These are phyloP conservation scores for Tetraselmis striata DNA, from an alignment of 139 green algal genomes.

Conservation along the genomic window DNA sequence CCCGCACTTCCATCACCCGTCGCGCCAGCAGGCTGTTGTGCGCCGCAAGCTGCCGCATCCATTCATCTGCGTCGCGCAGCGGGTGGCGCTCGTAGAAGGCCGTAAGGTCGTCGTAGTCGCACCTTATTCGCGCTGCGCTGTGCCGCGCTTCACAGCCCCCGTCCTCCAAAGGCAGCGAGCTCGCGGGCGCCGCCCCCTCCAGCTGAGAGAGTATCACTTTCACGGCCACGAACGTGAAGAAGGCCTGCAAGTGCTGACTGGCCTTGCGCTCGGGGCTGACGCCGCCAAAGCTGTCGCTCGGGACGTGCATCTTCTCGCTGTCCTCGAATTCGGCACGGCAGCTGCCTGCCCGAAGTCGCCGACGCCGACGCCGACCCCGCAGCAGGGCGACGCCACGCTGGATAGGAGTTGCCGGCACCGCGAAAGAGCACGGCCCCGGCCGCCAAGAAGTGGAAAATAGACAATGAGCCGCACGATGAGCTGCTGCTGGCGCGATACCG, in stretches of 20 bases:
- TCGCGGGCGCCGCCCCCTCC: constrained; percentile 5
- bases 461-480: too few relatives aligned
- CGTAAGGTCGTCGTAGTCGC: background rate
- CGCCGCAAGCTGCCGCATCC: background rate
- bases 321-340: constrained; percentile 2
- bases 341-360: too few relatives aligned
- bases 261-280: constrained; percentile 1
- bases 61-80: constrained; percentile 6
- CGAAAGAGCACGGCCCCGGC: too few relatives aligned
- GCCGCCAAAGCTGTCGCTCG: constrained; percentile 8
- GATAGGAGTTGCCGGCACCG: too few relatives aligned
- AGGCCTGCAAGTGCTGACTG: background rate
- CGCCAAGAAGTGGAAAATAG: too few relatives aligned
- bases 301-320: constrained; percentile 16
- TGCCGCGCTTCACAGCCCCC: background rate
- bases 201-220: constrained; percentile 2
- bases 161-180: background rate
- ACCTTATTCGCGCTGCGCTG: background rate
- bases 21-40: constrained; percentile 3
- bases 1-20: constrained; percentile 1
- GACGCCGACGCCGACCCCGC: too few relatives aligned
- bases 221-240: constrained; percentile 9
- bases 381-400: too few relatives aligned
- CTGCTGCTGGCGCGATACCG: too few relatives aligned
- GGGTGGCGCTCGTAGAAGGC: background rate